A percentile compares a stretch with the other conserved stretches of the same genome.
Conservation (phyloP, 345 rosid genomes). For the Mangifera indica region DNA sequence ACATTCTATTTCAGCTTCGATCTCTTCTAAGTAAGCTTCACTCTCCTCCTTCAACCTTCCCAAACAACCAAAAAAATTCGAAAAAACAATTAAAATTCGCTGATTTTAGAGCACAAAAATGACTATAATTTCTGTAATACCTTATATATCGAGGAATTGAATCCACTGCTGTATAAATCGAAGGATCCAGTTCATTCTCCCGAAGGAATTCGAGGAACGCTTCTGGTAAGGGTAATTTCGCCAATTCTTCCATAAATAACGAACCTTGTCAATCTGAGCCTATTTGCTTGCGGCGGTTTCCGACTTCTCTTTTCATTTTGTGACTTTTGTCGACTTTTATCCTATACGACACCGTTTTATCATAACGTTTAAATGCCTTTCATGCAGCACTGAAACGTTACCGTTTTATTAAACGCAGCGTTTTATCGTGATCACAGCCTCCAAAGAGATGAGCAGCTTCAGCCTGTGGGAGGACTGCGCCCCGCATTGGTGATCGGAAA, state of each 20-base stretch:
- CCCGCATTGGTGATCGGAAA: neutral
- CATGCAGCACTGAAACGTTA: neutral
- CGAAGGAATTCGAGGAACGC: conserved; percentile 61
- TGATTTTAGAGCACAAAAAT: neutral
- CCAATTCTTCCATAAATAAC: conserved; percentile 41
- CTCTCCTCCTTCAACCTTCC: conserved; percentile 73
- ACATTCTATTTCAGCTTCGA: conserved; percentile 68
- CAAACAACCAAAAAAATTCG: conserved; percentile 2
- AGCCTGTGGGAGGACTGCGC: neutral
- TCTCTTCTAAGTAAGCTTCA: conserved; percentile 48
- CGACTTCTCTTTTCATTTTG: too few species aligned
- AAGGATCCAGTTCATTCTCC: conserved; percentile 68
- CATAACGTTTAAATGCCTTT: too few species aligned
- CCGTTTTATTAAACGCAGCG: neutral
- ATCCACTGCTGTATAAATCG: conserved; percentile 52
- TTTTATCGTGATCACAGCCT: neutral
- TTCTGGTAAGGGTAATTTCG: conserved; percentile 54
- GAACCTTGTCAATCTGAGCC: neutral
- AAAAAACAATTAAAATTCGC: neutral
- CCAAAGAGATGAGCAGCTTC: neutral
- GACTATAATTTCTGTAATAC: conserved; percentile 24
- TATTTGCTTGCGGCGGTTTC: too few species aligned
- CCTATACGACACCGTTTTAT: neutral
- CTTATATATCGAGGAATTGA: conserved; percentile 81
- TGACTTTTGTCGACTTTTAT: too few species aligned